A percentile compares a stretch with the other conserved stretches of the same genome.
phyloP scores from a whole-genome alignment of 2,329 filamentous ascomycete genomes.

The Colletotrichum kahawae region DNA sequence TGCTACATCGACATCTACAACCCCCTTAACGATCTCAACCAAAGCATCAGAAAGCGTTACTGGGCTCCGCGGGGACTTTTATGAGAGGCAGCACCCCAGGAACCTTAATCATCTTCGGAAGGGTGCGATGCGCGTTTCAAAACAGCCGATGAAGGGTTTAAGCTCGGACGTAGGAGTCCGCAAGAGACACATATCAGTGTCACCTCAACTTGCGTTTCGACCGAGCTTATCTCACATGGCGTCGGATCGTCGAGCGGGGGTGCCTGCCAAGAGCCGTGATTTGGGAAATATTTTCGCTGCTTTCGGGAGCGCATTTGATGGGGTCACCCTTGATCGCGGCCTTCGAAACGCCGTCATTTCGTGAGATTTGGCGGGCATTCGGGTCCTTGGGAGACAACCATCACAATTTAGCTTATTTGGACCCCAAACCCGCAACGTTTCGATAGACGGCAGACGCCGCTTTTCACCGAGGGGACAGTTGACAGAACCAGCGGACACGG shows the following conservation, averaged over 20 bases:
- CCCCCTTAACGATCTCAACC: neutral
- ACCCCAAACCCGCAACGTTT: neutral
- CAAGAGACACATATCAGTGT: slow-evolving; percentile 4
- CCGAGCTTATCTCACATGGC: neutral
- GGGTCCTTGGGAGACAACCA: neutral
- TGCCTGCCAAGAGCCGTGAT: neutral
- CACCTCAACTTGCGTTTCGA: slow-evolving; percentile 2
- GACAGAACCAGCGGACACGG: neutral
- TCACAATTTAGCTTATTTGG: neutral
- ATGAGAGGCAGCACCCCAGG: neutral
- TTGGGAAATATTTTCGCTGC: neutral
- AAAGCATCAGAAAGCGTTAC: neutral
- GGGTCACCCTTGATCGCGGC: neutral
- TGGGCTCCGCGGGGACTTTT: neutral
- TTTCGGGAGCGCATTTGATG: neutral
- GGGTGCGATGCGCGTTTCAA: slow-evolving; percentile 19
- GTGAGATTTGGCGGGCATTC: neutral
- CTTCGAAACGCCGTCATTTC: neutral
- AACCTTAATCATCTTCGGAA: slow-evolving; percentile 10
- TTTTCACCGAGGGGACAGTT: neutral
- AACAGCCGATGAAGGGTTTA: neutral
- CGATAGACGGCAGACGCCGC: slow-evolving; percentile 2
- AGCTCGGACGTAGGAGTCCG: slow-evolving; percentile 7
- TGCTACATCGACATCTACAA: neutral
- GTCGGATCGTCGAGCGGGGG: neutral